These are phyloP conservation scores for Termitomyces sp. DNA, from an alignment of 768 basidiomycete genomes.

Conservation along the genomic window DNA sequence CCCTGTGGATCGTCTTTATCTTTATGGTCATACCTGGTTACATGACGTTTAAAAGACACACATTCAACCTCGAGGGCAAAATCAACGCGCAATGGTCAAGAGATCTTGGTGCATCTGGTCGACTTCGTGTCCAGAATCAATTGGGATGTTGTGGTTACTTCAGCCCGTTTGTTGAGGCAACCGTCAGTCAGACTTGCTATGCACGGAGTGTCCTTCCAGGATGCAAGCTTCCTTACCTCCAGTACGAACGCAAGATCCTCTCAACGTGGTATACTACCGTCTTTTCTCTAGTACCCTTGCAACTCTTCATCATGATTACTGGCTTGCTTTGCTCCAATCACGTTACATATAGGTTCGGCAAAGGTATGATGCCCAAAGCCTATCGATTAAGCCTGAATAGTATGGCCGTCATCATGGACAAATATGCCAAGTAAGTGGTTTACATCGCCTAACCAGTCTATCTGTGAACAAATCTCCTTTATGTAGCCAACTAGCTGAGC, in stretches of 20 bases:
- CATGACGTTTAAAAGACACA: slow-evolving; percentile 65
- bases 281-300: slow-evolving; percentile 65
- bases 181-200: slow-evolving; percentile 70
- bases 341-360: slow-evolving; percentile 82
- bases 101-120: slow-evolving; percentile 49
- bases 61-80: slow-evolving; percentile 81
- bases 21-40: slow-evolving; percentile 75
- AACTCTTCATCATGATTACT: slow-evolving; percentile 57
- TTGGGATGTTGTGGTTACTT: slow-evolving; percentile 80
- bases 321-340: slow-evolving; percentile 75
- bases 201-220: slow-evolving; percentile 66
- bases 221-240: slow-evolving; percentile 62
- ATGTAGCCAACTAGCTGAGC: slow-evolving; percentile 64
- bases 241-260: slow-evolving; percentile 52
- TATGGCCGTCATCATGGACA: slow-evolving; percentile 83
- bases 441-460: neutral
- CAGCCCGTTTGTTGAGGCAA: slow-evolving; percentile 76
- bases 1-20: slow-evolving; percentile 71
- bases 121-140: slow-evolving; percentile 68
- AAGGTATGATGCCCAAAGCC: slow-evolving; percentile 84
- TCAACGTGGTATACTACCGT: slow-evolving; percentile 59
- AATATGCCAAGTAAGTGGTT: slow-evolving; percentile 62
- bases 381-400: slow-evolving; percentile 69
- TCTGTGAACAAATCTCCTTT: neutral
- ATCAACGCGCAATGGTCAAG: slow-evolving; percentile 75